Evolutionary conservation across 2,329 filamentous ascomycete species (phyloP).

Genomic region (Diaporthe citriasiana): DNA sequence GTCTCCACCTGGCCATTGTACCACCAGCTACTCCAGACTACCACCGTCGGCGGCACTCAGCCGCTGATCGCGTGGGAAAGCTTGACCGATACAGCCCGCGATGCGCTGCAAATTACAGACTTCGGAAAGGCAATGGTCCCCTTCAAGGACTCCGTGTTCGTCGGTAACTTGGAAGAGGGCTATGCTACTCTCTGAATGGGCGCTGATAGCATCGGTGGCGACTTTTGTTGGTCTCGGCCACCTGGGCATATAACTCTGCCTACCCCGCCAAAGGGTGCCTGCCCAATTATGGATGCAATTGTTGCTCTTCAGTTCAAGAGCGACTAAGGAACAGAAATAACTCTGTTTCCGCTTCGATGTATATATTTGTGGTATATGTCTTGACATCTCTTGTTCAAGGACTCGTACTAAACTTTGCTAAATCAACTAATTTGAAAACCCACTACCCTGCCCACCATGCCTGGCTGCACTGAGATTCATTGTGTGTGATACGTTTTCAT

Average conservation of each 20-base stretch:
- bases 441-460: background rate
- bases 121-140: slow-evolving; percentile 51
- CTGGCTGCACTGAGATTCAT: background rate
- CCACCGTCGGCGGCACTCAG: slow-evolving; percentile 53
- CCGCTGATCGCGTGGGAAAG: slow-evolving; percentile 60
- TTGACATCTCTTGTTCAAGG: background rate
- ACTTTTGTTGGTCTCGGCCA: background rate
- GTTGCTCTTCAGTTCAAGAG: background rate
- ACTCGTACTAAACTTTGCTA: background rate
- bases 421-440: background rate
- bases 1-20: slow-evolving; percentile 50
- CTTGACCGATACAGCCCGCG: slow-evolving; percentile 52
- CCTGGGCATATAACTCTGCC: background rate
- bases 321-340: background rate
- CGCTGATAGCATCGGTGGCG: background rate
- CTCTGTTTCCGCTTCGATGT: background rate
- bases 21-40: slow-evolving; percentile 56
- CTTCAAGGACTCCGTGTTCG: slow-evolving; percentile 37
- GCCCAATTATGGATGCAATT: no score
- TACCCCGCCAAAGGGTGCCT: background rate
- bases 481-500: slow-evolving; percentile 23
- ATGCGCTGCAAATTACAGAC: slow-evolving; percentile 54
- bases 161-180: slow-evolving; percentile 29
- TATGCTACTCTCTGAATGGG: slow-evolving; percentile 17
- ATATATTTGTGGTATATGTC: background rate